Percentiles rank a stretch among this genome's conserved stretches.
Evolutionary conservation across 495 filamentous ascomycete genomes (phyloP).

Genomic region (Xylaria venustula): DNA sequence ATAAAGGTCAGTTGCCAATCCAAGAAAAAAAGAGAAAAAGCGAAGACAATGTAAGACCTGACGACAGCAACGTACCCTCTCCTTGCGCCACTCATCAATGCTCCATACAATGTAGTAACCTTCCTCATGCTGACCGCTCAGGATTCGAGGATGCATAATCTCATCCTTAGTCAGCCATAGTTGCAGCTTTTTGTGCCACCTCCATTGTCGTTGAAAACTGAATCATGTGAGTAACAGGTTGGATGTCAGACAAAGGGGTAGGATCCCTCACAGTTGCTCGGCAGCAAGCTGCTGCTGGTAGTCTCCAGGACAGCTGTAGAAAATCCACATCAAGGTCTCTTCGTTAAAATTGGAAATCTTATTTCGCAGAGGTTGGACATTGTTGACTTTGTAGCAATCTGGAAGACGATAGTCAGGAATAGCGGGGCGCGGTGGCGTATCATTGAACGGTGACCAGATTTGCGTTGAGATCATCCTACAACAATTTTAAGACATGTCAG

Average conservation of each 20-base stretch:
- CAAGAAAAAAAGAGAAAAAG: not conserved
- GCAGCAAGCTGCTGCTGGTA: conserved; percentile 83
- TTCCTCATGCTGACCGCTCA: conserved; percentile 69
- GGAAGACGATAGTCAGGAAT: conserved; percentile 78
- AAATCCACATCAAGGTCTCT: conserved; percentile 91
- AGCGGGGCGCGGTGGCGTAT: conserved; percentile 64
- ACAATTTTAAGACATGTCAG: not conserved
- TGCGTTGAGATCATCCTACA: conserved; percentile 42
- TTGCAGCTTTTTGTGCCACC: conserved; percentile 85
- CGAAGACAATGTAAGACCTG: too few species aligned
- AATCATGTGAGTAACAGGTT: conserved; percentile 11
- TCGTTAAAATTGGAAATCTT: conserved; percentile 83
- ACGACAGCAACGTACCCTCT: conserved; percentile 78
- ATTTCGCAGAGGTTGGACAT: conserved; percentile 74
- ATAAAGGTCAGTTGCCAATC: conserved; percentile 5
- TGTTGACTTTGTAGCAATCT: conserved; percentile 82
- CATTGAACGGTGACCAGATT: conserved; percentile 66
- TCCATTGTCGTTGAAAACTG: conserved; percentile 72
- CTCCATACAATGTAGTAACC: conserved; percentile 91
- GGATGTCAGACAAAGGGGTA: conserved; percentile 8
- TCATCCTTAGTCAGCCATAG: conserved; percentile 92
- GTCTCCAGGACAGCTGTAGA: conserved; percentile 85
- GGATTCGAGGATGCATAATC: conserved; percentile 62
- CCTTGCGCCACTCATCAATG: conserved; percentile 76
- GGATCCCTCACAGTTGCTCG: conserved; percentile 62